phyloP scores from a whole-genome alignment of 169 alveolate species.

The Neospora caninum region DNA sequence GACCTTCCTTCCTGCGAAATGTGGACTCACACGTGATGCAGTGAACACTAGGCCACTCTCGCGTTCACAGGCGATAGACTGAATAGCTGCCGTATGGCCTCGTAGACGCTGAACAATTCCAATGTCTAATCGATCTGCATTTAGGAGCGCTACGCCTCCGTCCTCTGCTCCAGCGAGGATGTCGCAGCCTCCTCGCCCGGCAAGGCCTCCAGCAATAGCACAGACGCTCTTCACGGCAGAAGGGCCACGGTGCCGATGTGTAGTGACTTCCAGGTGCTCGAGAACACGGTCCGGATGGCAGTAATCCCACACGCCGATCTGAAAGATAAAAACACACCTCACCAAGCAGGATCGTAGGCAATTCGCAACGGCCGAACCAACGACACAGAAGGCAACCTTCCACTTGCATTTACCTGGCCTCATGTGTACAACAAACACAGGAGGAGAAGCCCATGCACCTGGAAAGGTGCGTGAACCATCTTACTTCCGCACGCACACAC shows the following conservation, averaged over 20 bases:
- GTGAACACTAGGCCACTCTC: neutral
- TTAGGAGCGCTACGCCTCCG: neutral
- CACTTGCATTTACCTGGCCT: no score
- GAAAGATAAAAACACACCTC: neutral
- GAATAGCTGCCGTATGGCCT: slow-evolving; percentile 20
- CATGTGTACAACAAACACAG: no score
- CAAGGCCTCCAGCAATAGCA: neutral
- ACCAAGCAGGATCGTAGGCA: neutral
- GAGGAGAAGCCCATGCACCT: no score
- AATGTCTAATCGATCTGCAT: neutral
- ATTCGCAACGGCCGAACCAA: no score
- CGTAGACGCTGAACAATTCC: slow-evolving; percentile 5
- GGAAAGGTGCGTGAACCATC: no score
- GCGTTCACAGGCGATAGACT: neutral
- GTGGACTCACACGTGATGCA: neutral
- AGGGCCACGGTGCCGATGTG: neutral
- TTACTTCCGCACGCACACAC: no score
- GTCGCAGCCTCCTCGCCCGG: neutral
- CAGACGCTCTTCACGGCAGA: slow-evolving; percentile 2
- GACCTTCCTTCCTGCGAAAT: no score
- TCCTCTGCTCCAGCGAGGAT: slow-evolving; percentile 8
- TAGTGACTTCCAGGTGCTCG: neutral
- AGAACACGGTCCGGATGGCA: neutral
- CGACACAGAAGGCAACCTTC: no score
- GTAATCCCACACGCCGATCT: slow-evolving; percentile 17